Evolutionary conservation across 1,139 yeast genomes (phyloP), one percentile per base, ranked within the genome.

Genomic region (Saccharomyces pastorianus): DNA sequence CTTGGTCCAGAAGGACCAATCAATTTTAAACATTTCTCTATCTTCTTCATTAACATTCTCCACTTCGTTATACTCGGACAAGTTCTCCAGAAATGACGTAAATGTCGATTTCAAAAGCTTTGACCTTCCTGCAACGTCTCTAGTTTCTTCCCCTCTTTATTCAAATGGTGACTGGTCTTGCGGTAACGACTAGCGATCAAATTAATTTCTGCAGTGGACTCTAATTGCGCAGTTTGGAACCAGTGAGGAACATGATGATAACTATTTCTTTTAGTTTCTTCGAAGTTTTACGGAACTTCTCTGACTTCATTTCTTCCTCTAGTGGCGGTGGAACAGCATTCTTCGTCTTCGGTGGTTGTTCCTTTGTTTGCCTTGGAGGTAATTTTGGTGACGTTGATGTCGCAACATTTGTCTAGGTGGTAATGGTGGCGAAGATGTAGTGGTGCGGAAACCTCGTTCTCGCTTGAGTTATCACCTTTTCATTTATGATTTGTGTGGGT

Each of bases 1-100:
- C 87, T 44, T 75, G 75, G 89, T 81, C 98, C 98, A 93, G 65
- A 88, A 85, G 49, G 85, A 88, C 96, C 96, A 90, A 67, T 88
- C 91, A 67, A 79, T 75, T 29, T 78, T 75, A 48, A 73, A 64
- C 61, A 73, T 64, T 50, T 75, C 70, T 34, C 62, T 61, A n/a
- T 52, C 57, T 17, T 50, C 55, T 7, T 63, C 67, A 6, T 54
- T 56, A 11, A 58, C 41, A 14, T 59, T 60, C 8, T 53, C 48
- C 2, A 53, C 55, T 20, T 63, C 62, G 8, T 55, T 54, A 44
- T 69, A 69, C 48, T 74, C 61, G 14, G 31, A 48, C 23, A 60
- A 46, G 27, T 58, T 56, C 32, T 57, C 57, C 31, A 65, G 44
- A 23, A 66, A 57, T 11, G 53, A 53, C 2, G 82, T 80, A 67